Conservation (phyloP, 805 yeast genomes). For the Ogataea corticis region DNA sequence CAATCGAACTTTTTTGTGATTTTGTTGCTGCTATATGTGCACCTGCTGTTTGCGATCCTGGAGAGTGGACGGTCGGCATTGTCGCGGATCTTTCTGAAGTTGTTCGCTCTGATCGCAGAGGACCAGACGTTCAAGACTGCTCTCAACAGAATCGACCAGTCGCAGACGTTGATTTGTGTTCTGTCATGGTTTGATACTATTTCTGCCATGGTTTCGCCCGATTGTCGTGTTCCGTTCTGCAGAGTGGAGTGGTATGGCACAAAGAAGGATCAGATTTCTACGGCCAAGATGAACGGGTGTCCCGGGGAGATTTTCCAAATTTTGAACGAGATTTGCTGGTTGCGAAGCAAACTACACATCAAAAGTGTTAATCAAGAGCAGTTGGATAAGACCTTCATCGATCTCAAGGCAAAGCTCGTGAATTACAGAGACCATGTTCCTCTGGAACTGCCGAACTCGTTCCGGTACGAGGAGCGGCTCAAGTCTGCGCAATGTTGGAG, state of each 20-base stretch:
- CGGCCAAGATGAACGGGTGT: constrained; percentile 58
- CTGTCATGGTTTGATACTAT: constrained; percentile 63
- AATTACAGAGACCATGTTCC: constrained; percentile 50
- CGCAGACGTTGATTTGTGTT: constrained; percentile 49
- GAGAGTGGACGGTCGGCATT: constrained; percentile 57
- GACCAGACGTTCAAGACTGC: constrained; percentile 45
- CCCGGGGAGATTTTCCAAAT: constrained; percentile 57
- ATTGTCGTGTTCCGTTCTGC: constrained; percentile 55
- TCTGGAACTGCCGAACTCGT: constrained; percentile 24
- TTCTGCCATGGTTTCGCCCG: constrained; percentile 55
- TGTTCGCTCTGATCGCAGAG: constrained; percentile 50
- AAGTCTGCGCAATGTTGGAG: constrained; percentile 62
- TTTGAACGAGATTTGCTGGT: constrained; percentile 44
- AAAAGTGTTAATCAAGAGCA: constrained; percentile 5
- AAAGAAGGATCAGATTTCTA: constrained; percentile 42
- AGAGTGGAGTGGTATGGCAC: constrained; percentile 55
- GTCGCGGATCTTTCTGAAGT: constrained; percentile 47
- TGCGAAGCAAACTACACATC: constrained; percentile 26
- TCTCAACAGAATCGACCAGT: constrained; percentile 47
- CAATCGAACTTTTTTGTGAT: constrained; percentile 48
- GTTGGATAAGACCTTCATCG: constrained; percentile 20
- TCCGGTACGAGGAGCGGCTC: constrained; percentile 41
- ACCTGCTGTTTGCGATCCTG: constrained; percentile 51
- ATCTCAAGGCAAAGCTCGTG: constrained; percentile 38
- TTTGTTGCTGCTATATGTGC: constrained; percentile 53